Evolutionary conservation across 768 basidiomycete genomes (phyloP).

Genomic region (Hericium rajendrae): DNA sequence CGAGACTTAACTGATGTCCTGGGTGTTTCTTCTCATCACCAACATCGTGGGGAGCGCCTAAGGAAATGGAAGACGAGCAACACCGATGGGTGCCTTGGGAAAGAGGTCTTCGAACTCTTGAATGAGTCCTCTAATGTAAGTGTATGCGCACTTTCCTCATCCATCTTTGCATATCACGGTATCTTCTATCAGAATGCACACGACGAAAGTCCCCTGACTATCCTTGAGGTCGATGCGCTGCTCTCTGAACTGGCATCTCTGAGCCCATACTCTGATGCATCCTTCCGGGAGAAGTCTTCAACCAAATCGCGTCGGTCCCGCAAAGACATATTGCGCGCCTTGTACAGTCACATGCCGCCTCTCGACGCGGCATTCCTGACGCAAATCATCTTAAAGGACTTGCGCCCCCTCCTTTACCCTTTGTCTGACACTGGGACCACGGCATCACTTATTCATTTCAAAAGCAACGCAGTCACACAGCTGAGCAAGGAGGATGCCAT

Average conservation of each 20-base stretch:
- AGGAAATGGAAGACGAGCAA: slow-evolving; percentile 32
- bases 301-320: slow-evolving; percentile 24
- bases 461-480: slow-evolving; percentile 43
- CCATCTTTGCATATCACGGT: neutral
- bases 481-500: slow-evolving; percentile 59
- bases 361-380: slow-evolving; percentile 60
- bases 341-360: slow-evolving; percentile 55
- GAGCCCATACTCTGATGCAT: slow-evolving; percentile 48
- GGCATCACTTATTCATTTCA: slow-evolving; percentile 42
- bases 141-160: neutral
- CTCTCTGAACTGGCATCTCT: slow-evolving; percentile 67
- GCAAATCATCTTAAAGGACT: slow-evolving; percentile 83
- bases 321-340: slow-evolving; percentile 34
- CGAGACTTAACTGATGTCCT: slow-evolving; percentile 38
- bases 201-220: slow-evolving; percentile 29
- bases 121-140: slow-evolving; percentile 31
- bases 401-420: slow-evolving; percentile 72
- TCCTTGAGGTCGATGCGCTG: slow-evolving; percentile 49
- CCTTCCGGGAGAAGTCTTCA: slow-evolving; percentile 30
- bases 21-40: slow-evolving; percentile 18
- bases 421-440: slow-evolving; percentile 42
- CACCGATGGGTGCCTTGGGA: slow-evolving; percentile 60
- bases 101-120: slow-evolving; percentile 44
- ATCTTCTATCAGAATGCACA: slow-evolving; percentile 13
- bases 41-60: slow-evolving; percentile 18